Conservation (phyloP, 306 rosid species). For the Morella rubra region DNA sequence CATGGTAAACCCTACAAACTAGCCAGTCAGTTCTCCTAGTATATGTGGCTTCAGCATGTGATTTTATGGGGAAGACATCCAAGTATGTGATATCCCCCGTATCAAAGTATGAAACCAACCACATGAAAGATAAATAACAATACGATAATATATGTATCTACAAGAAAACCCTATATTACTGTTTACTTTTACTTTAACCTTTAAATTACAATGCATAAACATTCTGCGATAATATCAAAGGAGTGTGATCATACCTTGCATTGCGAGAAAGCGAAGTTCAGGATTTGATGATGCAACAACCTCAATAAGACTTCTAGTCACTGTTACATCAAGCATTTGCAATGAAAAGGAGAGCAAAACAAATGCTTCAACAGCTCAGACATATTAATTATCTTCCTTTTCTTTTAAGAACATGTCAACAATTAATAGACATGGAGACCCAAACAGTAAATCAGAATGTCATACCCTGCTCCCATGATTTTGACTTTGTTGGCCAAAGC, state of each 20-base stretch:
- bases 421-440: neutral
- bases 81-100: neutral
- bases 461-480: slow-evolving; percentile 48
- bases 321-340: slow-evolving; percentile 28
- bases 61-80: neutral
- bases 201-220: neutral
- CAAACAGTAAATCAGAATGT: slow-evolving; percentile 13
- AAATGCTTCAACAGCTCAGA: neutral
- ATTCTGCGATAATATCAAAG: neutral
- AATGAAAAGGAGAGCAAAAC: neutral
- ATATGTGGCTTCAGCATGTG: neutral
- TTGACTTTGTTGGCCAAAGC: slow-evolving; percentile 58
- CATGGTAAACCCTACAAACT: neutral
- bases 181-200: neutral
- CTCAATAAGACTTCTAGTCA: slow-evolving; percentile 34
- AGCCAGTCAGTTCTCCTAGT: neutral
- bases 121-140: slow-evolving; percentile 1
- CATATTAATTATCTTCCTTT: neutral
- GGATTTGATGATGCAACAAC: slow-evolving; percentile 46
- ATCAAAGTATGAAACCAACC: slow-evolving; percentile 1
- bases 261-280: slow-evolving; percentile 52
- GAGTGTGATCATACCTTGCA: slow-evolving; percentile 53
- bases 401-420: neutral
- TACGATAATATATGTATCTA: neutral
- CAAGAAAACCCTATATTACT: neutral